phyloP scores from a whole-genome alignment of 805 yeast species.

The Candida krabiensis region DNA sequence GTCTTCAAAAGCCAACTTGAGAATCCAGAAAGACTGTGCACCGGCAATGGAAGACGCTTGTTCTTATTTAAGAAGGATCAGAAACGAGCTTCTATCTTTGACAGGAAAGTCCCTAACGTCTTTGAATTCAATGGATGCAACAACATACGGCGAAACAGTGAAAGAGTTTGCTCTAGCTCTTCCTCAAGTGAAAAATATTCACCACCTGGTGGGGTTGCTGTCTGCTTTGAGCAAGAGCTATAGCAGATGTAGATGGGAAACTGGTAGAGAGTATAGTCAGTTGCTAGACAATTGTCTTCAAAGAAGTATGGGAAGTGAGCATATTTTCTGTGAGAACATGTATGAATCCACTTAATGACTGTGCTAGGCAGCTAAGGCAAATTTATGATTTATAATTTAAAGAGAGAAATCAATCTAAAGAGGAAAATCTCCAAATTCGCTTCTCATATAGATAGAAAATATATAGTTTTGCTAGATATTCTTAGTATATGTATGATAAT shows the following conservation, averaged over 20 bases:
- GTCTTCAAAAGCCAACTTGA: slow-evolving; percentile 8
- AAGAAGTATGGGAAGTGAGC: slow-evolving; percentile 50
- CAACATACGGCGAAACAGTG: slow-evolving; percentile 24
- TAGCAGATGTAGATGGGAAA: slow-evolving; percentile 48
- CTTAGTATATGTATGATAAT: too few relatives aligned
- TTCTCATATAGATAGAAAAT: too few relatives aligned
- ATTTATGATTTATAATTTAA: too few relatives aligned
- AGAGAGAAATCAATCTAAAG: too few relatives aligned
- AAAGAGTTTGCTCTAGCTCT: slow-evolving; percentile 37
- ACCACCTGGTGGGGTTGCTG: slow-evolving; percentile 55
- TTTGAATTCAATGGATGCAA: slow-evolving; percentile 2
- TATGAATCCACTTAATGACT: slow-evolving; percentile 24
- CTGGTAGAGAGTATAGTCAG: slow-evolving; percentile 53
- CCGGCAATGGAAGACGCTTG: slow-evolving; percentile 49
- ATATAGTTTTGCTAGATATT: too few relatives aligned
- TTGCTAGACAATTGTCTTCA: slow-evolving; percentile 50
- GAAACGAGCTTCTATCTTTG: slow-evolving; percentile 34
- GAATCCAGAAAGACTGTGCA: slow-evolving; percentile 8
- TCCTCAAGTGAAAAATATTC: slow-evolving; percentile 37
- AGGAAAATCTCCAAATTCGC: too few relatives aligned
- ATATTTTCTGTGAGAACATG: slow-evolving; percentile 50
- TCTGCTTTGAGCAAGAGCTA: slow-evolving; percentile 38
- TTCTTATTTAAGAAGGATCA: slow-evolving; percentile 46
- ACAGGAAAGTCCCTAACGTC: slow-evolving; percentile 16
- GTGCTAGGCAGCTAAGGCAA: too few relatives aligned